phyloP scores from a whole-genome alignment of 306 rosid species.

The Rubus parviflorus region DNA sequence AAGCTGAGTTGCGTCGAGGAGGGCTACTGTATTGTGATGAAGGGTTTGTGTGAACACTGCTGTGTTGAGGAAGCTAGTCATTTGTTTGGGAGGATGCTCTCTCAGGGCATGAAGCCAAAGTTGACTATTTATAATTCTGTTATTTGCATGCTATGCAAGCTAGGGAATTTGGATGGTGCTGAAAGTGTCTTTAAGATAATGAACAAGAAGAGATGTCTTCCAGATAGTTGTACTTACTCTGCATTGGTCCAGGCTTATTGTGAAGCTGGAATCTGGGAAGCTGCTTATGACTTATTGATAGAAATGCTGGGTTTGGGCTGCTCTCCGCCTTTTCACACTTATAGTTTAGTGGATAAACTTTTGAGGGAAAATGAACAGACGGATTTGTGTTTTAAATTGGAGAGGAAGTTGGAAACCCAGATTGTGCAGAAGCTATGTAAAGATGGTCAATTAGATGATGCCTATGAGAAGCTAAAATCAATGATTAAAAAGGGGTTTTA shows the following conservation, averaged over 20 bases:
- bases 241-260: slow-evolving; percentile 60
- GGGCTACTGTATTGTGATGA: slow-evolving; percentile 53
- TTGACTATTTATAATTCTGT: slow-evolving; percentile 55
- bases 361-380: slow-evolving; percentile 50
- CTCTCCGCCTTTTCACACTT: slow-evolving; percentile 55
- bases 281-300: slow-evolving; percentile 44
- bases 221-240: slow-evolving; percentile 57
- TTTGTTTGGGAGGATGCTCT: slow-evolving; percentile 59
- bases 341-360: slow-evolving; percentile 43
- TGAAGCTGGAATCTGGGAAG: slow-evolving; percentile 52
- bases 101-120: slow-evolving; percentile 52
- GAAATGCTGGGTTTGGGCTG: slow-evolving; percentile 63
- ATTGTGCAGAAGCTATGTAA: slow-evolving; percentile 59
- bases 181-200: slow-evolving; percentile 52
- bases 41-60: slow-evolving; percentile 48
- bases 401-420: slow-evolving; percentile 54
- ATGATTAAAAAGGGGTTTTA: slow-evolving; percentile 54
- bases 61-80: slow-evolving; percentile 41
- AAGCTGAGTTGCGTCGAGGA: slow-evolving; percentile 50
- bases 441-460: slow-evolving; percentile 49
- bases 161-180: slow-evolving; percentile 56
- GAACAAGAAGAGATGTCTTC: slow-evolving; percentile 61
- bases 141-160: slow-evolving; percentile 61
- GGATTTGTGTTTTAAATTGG: slow-evolving; percentile 52
- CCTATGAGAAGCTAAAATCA: slow-evolving; percentile 51